Evolutionary conservation across 2,329 filamentous ascomycete species (phyloP).

Genomic region (Diplodia mutila): DNA sequence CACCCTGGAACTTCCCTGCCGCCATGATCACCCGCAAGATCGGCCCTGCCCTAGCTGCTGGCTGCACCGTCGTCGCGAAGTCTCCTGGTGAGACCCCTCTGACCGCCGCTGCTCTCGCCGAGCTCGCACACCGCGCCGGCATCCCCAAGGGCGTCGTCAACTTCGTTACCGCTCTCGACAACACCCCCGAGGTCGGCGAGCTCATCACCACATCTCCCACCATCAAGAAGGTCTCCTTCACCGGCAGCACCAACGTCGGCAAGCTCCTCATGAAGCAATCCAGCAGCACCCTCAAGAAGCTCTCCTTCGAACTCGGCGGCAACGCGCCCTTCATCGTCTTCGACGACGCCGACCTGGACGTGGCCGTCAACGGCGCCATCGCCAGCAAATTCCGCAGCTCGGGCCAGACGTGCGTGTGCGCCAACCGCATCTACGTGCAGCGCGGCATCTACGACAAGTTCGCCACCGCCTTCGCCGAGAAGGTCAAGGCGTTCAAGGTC

Average conservation of each 20-base stretch:
- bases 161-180: constrained; percentile 76
- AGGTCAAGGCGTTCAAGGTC: constrained; percentile 74
- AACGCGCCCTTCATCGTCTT: constrained; percentile 98
- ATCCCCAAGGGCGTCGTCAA: constrained; percentile 92
- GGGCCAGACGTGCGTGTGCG: constrained; percentile 88
- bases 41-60: constrained; percentile 78
- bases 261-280: constrained; percentile 89
- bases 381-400: constrained; percentile 90
- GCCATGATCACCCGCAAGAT: constrained; percentile 57
- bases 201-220: constrained; percentile 74
- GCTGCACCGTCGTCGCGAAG: constrained; percentile 92
- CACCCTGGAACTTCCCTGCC: constrained; percentile 81
- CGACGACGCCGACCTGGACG: constrained; percentile 87
- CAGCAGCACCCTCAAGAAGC: constrained; percentile 79
- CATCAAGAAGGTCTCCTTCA: constrained; percentile 92
- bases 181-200: constrained; percentile 79
- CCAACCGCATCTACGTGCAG: constrained; percentile 81
- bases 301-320: constrained; percentile 89
- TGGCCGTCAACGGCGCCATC: constrained; percentile 80
- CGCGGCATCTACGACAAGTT: constrained; percentile 78
- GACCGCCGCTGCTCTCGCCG: constrained; percentile 83
- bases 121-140: constrained; percentile 83
- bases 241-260: constrained; percentile 70
- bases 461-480: constrained; percentile 67
- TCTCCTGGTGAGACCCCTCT: constrained; percentile 91